Percentiles rank a stretch among this genome's conserved stretches.
These are phyloP conservation scores for Camellia sinensis DNA, from an alignment of 148 eudicot species.

Conservation along the genomic window DNA sequence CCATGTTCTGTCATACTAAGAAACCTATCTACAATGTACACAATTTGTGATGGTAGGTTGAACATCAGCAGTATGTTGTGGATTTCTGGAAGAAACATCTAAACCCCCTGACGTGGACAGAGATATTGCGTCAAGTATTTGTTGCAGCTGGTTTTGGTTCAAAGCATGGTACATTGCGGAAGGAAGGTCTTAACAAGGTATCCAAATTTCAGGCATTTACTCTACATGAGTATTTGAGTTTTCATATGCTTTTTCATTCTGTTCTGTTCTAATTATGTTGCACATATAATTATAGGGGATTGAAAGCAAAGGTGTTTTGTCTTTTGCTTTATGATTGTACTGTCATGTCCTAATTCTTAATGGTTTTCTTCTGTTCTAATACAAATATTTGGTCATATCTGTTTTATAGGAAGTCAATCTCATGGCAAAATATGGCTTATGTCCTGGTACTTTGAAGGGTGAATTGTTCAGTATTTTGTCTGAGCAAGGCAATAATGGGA, in stretches of 20 bases:
- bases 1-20: not conserved
- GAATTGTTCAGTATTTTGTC: constrained; percentile 65
- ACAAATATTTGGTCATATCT: constrained; percentile 17
- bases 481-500: constrained; percentile 66
- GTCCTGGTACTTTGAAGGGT: constrained; percentile 80
- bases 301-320: not conserved
- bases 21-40: not conserved
- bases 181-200: constrained; percentile 57
- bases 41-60: constrained; percentile 45
- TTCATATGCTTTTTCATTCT: not conserved
- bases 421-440: constrained; percentile 67
- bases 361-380: constrained; percentile 9
- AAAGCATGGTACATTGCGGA: constrained; percentile 36
- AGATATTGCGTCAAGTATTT: constrained; percentile 75
- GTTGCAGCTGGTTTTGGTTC: constrained; percentile 91
- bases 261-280: not conserved
- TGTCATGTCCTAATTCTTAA: not conserved
- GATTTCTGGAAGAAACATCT: constrained; percentile 64
- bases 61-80: constrained; percentile 39
- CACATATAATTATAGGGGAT: not conserved
- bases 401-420: constrained; percentile 51
- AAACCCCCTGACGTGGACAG: constrained; percentile 85
- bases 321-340: constrained; percentile 4
- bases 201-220: not conserved
- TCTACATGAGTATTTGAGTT: too few relatives aligned